phyloP scores from a whole-genome alignment of 805 yeast species.

The Ogataea pignaliae region DNA sequence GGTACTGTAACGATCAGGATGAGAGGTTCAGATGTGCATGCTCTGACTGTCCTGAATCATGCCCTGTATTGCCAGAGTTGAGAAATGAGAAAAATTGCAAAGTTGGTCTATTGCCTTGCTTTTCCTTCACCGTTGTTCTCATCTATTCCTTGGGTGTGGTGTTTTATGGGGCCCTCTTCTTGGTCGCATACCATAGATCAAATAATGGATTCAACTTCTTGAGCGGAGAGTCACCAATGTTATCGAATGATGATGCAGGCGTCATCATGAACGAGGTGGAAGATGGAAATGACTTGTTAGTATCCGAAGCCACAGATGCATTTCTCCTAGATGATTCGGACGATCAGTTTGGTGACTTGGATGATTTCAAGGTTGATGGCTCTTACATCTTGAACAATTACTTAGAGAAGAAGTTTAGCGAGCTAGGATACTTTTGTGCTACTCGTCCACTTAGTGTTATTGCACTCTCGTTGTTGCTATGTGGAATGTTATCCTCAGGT shows the following conservation, averaged over 20 bases:
- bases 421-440: slow-evolving; percentile 57
- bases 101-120: slow-evolving; percentile 68
- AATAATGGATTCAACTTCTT: slow-evolving; percentile 10
- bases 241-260: slow-evolving; percentile 1
- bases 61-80: slow-evolving; percentile 62
- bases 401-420: slow-evolving; percentile 44
- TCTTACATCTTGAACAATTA: slow-evolving; percentile 46
- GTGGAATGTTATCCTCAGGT: slow-evolving; percentile 48
- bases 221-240: slow-evolving; percentile 12
- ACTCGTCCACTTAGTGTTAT: slow-evolving; percentile 52
- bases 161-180: slow-evolving; percentile 5
- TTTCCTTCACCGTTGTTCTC: slow-evolving; percentile 57
- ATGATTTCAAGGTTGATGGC: slow-evolving; percentile 21
- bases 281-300: neutral
- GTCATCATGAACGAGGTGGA: slow-evolving; percentile 1
- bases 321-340: slow-evolving; percentile 12
- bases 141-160: slow-evolving; percentile 35
- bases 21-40: slow-evolving; percentile 74
- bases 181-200: slow-evolving; percentile 5
- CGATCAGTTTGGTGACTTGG: slow-evolving; percentile 15
- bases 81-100: slow-evolving; percentile 39
- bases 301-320: neutral
- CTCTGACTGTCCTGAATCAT: slow-evolving; percentile 77
- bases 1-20: slow-evolving; percentile 55
- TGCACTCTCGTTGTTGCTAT: slow-evolving; percentile 35